Conservation (phyloP, 1,139 yeast species). For the Kodamaea sp. region DNA sequence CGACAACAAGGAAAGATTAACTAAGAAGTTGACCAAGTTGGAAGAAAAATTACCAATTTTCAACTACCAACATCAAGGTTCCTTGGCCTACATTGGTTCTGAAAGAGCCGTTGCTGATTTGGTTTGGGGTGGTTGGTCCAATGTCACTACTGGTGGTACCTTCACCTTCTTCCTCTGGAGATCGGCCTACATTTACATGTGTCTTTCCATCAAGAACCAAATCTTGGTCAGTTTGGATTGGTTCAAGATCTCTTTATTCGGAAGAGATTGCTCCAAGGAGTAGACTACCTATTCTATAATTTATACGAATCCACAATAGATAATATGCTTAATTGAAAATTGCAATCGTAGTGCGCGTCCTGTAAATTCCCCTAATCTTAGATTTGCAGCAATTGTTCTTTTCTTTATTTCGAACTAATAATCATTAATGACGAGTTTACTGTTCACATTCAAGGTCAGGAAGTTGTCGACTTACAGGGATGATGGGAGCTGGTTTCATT, state of each 20-base stretch:
- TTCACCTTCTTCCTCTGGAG: conserved; percentile 93
- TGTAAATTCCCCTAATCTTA: neutral
- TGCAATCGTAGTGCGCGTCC: no score
- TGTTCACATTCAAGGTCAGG: conserved; percentile 10
- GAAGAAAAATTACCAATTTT: conserved; percentile 57
- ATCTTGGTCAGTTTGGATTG: conserved; percentile 83
- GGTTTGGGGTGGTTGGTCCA: conserved; percentile 84
- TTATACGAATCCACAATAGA: no score
- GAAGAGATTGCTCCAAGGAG: conserved; percentile 77
- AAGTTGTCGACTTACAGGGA: conserved; percentile 12
- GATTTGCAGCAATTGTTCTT: conserved; percentile 7
- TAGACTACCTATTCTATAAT: no score
- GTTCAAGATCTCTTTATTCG: conserved; percentile 83
- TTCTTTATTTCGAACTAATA: neutral
- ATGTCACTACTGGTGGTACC: conserved; percentile 79
- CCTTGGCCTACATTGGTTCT: conserved; percentile 81
- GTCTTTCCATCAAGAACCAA: conserved; percentile 86
- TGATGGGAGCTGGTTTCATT: conserved; percentile 24
- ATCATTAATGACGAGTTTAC: conserved; percentile 5
- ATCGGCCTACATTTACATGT: conserved; percentile 90
- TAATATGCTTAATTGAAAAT: no score
- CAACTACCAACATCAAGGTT: conserved; percentile 68
- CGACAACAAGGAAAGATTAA: conserved; percentile 40
- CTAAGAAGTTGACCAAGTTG: conserved; percentile 41
- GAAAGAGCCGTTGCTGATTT: conserved; percentile 94